Base-by-base conservation (phyloP, 2,329 filamentous ascomycete species). In the Diaporthe amygdali region DNA sequence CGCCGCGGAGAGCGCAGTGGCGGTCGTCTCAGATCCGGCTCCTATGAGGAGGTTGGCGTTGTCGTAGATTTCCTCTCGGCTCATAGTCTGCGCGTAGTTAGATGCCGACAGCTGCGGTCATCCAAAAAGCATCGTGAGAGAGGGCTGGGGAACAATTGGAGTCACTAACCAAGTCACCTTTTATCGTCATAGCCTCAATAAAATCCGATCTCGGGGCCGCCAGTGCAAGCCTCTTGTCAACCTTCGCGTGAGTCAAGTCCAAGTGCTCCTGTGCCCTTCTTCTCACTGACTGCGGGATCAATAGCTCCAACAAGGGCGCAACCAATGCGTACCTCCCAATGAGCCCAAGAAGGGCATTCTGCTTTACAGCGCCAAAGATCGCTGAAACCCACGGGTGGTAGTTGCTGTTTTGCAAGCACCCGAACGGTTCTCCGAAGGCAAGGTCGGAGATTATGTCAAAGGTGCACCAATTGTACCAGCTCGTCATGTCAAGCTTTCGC, bases 401-500 rank as follows among this genome's bases (percentile, higher is more conserved):
- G 44, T 7, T 14, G 2, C 44, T 39, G 5, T 69, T 25, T 20
- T 52, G 44, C 54, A 69, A 41, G 22, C 54, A 69, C 9, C 52
- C 54, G 9, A 69, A 69, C 1, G 67, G 46, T n/a, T 69, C 67
- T 7, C 67, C 67, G 15, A 69, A 69, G 9, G 67, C 67, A 8
- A 63, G 54, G 14, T 69, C 54, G n/a, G 44, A 34, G 22, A 69
- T 69, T 32, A 69, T 51, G 41, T 69, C 82, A 74, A 83, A 82
- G 1, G 80, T 77, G 2, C 77, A 68, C 74, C 77, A 81, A 52
- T 80, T 80, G 72, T 75, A 80, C 78, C 79, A 81, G 22, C 37
- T 63, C 2, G 14, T 22, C 54, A 64, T 69, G 1, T 69, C 54
- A 3, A 69, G 14, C 32, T 34, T 34, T n/a, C 22, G 34, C 22